These are phyloP conservation scores for Fusarium albidum DNA, from an alignment of 2,329 filamentous ascomycete species.

Conservation along the genomic window DNA sequence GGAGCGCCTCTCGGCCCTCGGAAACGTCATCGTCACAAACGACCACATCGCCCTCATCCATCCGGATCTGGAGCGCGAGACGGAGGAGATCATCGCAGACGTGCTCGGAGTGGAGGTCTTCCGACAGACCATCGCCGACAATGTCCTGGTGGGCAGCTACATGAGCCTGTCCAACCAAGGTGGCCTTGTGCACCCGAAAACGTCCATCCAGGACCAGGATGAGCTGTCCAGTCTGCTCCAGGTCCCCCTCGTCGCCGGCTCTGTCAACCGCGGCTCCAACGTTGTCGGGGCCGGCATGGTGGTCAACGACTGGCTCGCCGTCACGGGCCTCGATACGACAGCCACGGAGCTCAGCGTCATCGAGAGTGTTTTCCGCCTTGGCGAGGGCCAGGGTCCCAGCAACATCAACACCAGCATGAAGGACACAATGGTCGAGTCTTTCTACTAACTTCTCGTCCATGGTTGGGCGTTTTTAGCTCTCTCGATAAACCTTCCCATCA, in stretches of 20 bases:
- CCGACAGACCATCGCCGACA: slow-evolving; percentile 94
- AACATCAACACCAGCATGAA: slow-evolving; percentile 87
- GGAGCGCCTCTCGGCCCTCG: slow-evolving; percentile 92
- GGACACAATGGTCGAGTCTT: slow-evolving; percentile 98
- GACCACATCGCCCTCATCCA: slow-evolving; percentile 97
- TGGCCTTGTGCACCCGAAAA: slow-evolving; percentile 97
- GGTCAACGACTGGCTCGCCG: slow-evolving; percentile 88
- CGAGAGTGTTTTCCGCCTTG: slow-evolving; percentile 93
- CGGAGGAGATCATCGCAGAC: slow-evolving; percentile 97
- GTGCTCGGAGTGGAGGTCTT: slow-evolving; percentile 90
- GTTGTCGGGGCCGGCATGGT: slow-evolving; percentile 82
- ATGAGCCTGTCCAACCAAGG: slow-evolving; percentile 97
- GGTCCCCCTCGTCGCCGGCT: slow-evolving; percentile 93
- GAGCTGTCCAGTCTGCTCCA: slow-evolving; percentile 93
- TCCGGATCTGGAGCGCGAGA: slow-evolving; percentile 96
- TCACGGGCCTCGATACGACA: slow-evolving; percentile 92
- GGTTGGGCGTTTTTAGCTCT: slow-evolving; percentile 7
- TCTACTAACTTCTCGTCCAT: slow-evolving; percentile 72
- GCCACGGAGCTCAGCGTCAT: slow-evolving; percentile 97
- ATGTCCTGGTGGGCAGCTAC: slow-evolving; percentile 95
- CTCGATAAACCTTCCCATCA: slow-evolving; percentile 1
- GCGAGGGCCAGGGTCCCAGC: slow-evolving; percentile 82
- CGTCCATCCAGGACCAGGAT: slow-evolving; percentile 96
- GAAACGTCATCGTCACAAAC: slow-evolving; percentile 96
- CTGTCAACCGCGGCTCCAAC: slow-evolving; percentile 89